Evolutionary conservation across 805 yeast genomes (phyloP).

Genomic region (Lipomyces sp.): DNA sequence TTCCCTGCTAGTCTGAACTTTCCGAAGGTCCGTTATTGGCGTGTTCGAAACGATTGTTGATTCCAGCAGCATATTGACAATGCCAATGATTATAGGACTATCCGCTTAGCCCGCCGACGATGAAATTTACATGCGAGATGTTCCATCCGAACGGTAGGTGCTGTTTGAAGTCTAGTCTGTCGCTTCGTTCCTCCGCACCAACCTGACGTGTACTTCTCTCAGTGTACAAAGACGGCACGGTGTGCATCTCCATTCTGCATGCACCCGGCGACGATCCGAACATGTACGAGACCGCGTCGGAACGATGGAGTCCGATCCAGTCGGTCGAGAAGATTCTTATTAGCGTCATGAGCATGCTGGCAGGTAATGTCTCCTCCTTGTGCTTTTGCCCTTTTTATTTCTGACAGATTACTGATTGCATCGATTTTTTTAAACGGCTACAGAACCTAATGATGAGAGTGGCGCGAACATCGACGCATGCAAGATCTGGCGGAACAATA

Average conservation of each 20-base stretch:
- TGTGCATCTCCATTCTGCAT: conserved; percentile 91
- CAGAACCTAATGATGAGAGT: conserved; percentile 89
- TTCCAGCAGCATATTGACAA: no score
- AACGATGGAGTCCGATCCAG: conserved; percentile 97
- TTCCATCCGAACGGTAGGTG: conserved; percentile 74
- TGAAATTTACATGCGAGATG: conserved; percentile 73
- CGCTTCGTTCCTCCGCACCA: neutral
- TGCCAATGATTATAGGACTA: conserved; percentile 57
- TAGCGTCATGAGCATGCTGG: conserved; percentile 92
- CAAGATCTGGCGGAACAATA: conserved; percentile 86
- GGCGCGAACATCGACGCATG: conserved; percentile 85
- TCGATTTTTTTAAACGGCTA: no score
- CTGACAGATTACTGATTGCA: neutral
- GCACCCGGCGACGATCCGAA: conserved; percentile 97
- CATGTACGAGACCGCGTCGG: conserved; percentile 92
- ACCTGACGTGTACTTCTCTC: neutral
- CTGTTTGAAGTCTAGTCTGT: no score
- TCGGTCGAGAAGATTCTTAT: conserved; percentile 93
- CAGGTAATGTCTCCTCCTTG: conserved; percentile 38
- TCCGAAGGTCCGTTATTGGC: conserved; percentile 44
- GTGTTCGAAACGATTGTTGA: no score
- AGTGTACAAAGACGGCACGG: conserved; percentile 88
- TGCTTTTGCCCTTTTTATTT: no score
- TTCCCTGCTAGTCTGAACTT: conserved; percentile 71
- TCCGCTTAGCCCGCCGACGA: conserved; percentile 76